Percentiles rank a stretch among this genome's conserved stretches.
Conservation (phyloP, 305 asterid species). For the Fraxinus paxiana region DNA sequence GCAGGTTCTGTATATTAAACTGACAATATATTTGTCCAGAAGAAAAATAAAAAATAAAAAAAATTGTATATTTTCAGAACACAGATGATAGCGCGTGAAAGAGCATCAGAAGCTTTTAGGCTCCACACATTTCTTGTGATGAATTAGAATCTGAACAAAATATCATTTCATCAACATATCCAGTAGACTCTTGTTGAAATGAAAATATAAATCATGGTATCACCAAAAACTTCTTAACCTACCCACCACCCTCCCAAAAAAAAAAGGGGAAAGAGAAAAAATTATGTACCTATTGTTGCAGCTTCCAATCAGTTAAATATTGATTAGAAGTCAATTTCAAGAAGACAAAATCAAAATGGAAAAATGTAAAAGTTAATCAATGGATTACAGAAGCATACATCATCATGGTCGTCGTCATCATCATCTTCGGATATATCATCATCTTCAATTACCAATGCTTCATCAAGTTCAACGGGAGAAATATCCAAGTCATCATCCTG, state of each 20-base stretch:
- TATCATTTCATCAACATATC: neutral
- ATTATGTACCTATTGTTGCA: neutral
- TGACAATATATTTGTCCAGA: neutral
- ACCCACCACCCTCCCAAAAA: neutral
- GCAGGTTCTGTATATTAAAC: neutral
- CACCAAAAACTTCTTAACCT: too few species aligned
- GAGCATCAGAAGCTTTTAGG: neutral
- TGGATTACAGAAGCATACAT: constrained; percentile 43
- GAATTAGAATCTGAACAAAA: neutral
- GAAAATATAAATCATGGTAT: too few species aligned
- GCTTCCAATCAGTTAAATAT: neutral
- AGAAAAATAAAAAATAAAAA: neutral
- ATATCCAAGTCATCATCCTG: constrained; percentile 92
- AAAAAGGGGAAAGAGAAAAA: neutral
- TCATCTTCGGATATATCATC: constrained; percentile 94
- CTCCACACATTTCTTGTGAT: neutral
- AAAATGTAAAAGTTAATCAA: constrained; percentile 4
- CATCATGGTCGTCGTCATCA: constrained; percentile 78
- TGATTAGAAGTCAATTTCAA: neutral
- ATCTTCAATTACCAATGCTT: constrained; percentile 90
- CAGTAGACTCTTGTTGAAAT: neutral
- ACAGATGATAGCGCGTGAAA: neutral
- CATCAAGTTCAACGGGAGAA: constrained; percentile 82
- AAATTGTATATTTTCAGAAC: neutral
- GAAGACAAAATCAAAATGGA: neutral